Evolutionary conservation across 805 yeast genomes (phyloP), one percentile per base, ranked within the genome.

Genomic region (Lipomyces anomalus): DNA sequence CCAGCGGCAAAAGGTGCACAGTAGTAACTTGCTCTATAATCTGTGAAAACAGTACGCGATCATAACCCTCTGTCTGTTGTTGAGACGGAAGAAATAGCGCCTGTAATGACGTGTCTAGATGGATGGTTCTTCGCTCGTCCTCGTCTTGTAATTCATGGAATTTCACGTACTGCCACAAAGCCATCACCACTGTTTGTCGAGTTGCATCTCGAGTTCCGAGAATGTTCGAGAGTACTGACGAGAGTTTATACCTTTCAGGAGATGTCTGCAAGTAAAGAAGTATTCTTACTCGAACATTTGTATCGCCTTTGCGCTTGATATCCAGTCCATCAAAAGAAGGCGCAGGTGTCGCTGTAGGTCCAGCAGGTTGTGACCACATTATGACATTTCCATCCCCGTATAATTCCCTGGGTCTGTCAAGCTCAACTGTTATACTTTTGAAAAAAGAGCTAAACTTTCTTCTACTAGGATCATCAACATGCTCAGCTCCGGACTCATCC

Each of bases 361-460:
- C 38, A 36, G n/a, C 40, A 47, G 80, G 82, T 55, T 82, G 89
- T 64, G 88, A 89, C 98, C 98, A 92, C 64, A 92, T 97, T 36
- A 90, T 78, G 11, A 83, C 66, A 57, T 73, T 68, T 40, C 62
- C 60, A 63, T 60, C 61, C 24, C 70, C 57, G 51, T 59, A 63
- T 43, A 43, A 44, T 43, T 52, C 62, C 48, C 38, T 50, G 40
- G 53, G 57, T 38, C 57, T 50, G 22, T 64, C 66, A 40, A 90
- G 70, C 60, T 92, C 97, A 9, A 92, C 82, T 1, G 94, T 81
- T 21, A 92, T 76, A 16, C 90, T 89, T 5, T 89, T 80, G 56
- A 92, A 71, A 57, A 86, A 85, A 2, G 89, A 74, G 51, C 88
- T 81, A 65, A 89, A 84, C 56, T 82, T 80, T 24, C 75, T 72